These are phyloP conservation scores for Candida parachauliodes DNA, from an alignment of 805 yeast genomes.

Conservation along the genomic window DNA sequence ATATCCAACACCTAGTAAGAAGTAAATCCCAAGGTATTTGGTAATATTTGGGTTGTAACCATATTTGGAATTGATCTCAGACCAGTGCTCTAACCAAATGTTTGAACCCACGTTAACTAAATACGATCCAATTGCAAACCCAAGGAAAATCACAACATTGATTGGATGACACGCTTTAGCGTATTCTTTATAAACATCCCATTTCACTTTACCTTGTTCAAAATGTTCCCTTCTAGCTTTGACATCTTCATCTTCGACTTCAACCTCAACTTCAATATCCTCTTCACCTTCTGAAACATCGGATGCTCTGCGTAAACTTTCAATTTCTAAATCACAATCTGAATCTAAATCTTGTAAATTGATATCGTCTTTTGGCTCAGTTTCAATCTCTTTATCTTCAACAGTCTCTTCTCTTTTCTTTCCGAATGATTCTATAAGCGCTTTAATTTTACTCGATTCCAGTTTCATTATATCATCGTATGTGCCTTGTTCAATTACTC, in stretches of 20 bases:
- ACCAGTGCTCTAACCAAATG: conserved; percentile 97
- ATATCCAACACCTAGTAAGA: conserved; percentile 66
- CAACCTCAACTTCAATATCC: conserved; percentile 25
- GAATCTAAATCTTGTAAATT: conserved; percentile 29
- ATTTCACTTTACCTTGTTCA: conserved; percentile 91
- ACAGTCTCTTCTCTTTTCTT: conserved; percentile 25
- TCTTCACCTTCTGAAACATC: conserved; percentile 38
- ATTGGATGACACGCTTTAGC: conserved; percentile 81
- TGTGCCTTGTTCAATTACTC: conserved; percentile 62
- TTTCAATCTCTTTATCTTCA: conserved; percentile 11
- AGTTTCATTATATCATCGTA: conserved; percentile 49
- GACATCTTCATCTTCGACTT: conserved; percentile 33
- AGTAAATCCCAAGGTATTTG: conserved; percentile 71
- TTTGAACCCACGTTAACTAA: conserved; percentile 63
- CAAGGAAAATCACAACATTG: conserved; percentile 57
- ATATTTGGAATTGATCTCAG: conserved; percentile 72
- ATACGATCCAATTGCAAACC: conserved; percentile 56
- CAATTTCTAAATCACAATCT: conserved; percentile 27
- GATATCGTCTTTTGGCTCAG: conserved; percentile 13
- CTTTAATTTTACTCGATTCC: conserved; percentile 47
- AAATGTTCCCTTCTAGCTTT: conserved; percentile 65
- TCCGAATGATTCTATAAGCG: conserved; percentile 63
- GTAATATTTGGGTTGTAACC: conserved; percentile 73
- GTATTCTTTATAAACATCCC: conserved; percentile 78
- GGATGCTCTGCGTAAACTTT: conserved; percentile 60